A percentile compares a stretch with the other conserved stretches of the same genome.
phyloP scores from a whole-genome alignment of 148 eudicot species.

The Chenopodium berlandieri region DNA sequence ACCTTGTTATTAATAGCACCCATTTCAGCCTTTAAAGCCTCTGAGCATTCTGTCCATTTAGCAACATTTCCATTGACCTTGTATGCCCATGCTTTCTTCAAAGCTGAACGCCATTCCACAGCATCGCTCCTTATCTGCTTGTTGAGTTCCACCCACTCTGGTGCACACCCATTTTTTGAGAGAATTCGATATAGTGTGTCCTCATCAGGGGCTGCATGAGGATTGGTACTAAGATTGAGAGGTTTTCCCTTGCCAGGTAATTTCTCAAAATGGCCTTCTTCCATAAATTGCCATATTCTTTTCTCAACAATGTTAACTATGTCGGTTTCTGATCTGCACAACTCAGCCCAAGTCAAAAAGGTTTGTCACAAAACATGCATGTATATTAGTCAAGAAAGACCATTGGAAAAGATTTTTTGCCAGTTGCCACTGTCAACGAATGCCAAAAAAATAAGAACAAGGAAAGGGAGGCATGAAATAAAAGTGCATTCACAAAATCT shows the following conservation, averaged over 20 bases:
- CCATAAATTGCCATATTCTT: conserved; percentile 87
- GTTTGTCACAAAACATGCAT: not conserved
- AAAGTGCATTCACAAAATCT: not conserved
- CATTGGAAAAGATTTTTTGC: not conserved
- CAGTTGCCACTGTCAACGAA: not conserved
- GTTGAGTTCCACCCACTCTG: conserved; percentile 92
- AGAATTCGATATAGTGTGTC: conserved; percentile 83
- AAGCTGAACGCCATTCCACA: conserved; percentile 59
- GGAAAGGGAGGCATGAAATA: not conserved
- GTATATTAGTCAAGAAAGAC: not conserved
- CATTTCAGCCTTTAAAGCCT: conserved; percentile 51
- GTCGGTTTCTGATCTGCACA: conserved; percentile 78
- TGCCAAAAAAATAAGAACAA: not conserved
- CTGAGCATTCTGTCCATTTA: conserved; percentile 63
- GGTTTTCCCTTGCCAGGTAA: conserved; percentile 92
- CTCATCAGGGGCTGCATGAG: conserved; percentile 90
- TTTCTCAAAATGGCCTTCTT: conserved; percentile 89
- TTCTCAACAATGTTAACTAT: conserved; percentile 75
- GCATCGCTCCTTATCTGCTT: conserved; percentile 60
- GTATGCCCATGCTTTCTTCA: conserved; percentile 52
- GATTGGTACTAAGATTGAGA: conserved; percentile 57
- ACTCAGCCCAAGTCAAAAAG: conserved; percentile 13
- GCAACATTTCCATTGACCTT: conserved; percentile 38
- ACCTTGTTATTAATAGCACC: conserved; percentile 73
- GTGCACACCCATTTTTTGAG: conserved; percentile 77